These are phyloP conservation scores for Limtongia smithiae DNA, from an alignment of 805 yeast genomes.

Conservation along the genomic window DNA sequence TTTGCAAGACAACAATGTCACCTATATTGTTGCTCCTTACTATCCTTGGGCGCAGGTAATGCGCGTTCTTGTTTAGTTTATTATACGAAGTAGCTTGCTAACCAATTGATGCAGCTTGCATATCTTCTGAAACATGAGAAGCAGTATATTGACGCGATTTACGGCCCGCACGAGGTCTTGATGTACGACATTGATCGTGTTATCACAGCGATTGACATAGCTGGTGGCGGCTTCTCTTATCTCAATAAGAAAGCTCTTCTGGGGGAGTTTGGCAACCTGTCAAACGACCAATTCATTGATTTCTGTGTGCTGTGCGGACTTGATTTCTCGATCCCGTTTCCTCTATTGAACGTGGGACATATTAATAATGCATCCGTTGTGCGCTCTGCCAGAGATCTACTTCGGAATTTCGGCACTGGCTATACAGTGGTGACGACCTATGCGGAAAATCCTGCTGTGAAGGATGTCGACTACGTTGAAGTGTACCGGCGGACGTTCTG, in stretches of 20 bases:
- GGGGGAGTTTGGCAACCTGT: slow-evolving; percentile 52
- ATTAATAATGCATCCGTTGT: slow-evolving; percentile 18
- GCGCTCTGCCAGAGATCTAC: slow-evolving; percentile 34
- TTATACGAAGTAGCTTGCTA: no score
- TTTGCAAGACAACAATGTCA: slow-evolving; percentile 54
- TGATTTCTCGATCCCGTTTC: slow-evolving; percentile 66
- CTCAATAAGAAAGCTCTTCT: slow-evolving; percentile 58
- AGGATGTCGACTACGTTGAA: slow-evolving; percentile 36
- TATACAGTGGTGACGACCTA: slow-evolving; percentile 33
- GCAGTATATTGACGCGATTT: slow-evolving; percentile 64
- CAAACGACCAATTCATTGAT: slow-evolving; percentile 69
- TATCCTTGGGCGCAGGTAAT: slow-evolving; percentile 53
- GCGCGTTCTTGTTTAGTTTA: neutral
- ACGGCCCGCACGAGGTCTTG: slow-evolving; percentile 79
- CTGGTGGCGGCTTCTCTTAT: slow-evolving; percentile 60
- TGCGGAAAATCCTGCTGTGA: slow-evolving; percentile 17
- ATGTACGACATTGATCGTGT: slow-evolving; percentile 65
- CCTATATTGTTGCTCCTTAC: slow-evolving; percentile 77
- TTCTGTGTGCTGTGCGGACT: slow-evolving; percentile 77
- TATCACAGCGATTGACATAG: slow-evolving; percentile 67
- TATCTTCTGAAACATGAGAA: slow-evolving; percentile 53
- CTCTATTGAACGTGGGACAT: slow-evolving; percentile 38
- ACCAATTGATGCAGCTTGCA: slow-evolving; percentile 52
- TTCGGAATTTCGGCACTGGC: slow-evolving; percentile 33
- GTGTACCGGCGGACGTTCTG: slow-evolving; percentile 66